Evolutionary conservation across 768 basidiomycete species (phyloP).

Genomic region (Crepidotus variabilis): DNA sequence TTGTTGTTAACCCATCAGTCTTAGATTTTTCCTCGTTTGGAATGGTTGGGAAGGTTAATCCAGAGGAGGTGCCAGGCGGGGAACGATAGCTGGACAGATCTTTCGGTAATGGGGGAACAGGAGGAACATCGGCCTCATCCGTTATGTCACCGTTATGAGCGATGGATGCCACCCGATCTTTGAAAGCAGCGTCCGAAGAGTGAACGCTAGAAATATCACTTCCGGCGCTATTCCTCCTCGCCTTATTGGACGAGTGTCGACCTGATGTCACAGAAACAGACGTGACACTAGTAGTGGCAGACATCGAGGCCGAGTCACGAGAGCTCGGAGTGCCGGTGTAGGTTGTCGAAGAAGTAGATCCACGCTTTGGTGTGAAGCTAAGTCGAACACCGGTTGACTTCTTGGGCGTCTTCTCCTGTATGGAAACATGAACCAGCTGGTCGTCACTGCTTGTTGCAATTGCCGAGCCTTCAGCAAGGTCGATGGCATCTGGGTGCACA

Average conservation of each 20-base stretch:
- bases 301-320: constrained; percentile 82
- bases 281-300: constrained; percentile 72
- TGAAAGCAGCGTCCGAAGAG: constrained; percentile 62
- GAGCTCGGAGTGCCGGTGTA: constrained; percentile 83
- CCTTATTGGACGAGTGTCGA: constrained; percentile 66
- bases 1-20: constrained; percentile 43
- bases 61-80: constrained; percentile 58
- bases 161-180: constrained; percentile 65
- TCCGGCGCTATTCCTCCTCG: constrained; percentile 77
- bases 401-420: constrained; percentile 64
- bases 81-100: constrained; percentile 77
- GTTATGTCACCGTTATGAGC: constrained; percentile 53
- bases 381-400: constrained; percentile 60
- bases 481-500: constrained; percentile 29
- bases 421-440: constrained; percentile 36
- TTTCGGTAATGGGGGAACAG: constrained; percentile 91
- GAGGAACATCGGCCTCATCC: constrained; percentile 75
- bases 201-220: constrained; percentile 81
- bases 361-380: constrained; percentile 82
- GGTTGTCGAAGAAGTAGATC: constrained; percentile 85
- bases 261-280: constrained; percentile 72
- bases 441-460: constrained; percentile 59
- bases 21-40: constrained; percentile 38
- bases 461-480: constrained; percentile 37
- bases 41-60: constrained; percentile 45